Percentiles rank a stretch among this genome's conserved stretches.
These are phyloP conservation scores for Cucurbita maxima DNA, from an alignment of 306 rosid species.

Conservation along the genomic window DNA sequence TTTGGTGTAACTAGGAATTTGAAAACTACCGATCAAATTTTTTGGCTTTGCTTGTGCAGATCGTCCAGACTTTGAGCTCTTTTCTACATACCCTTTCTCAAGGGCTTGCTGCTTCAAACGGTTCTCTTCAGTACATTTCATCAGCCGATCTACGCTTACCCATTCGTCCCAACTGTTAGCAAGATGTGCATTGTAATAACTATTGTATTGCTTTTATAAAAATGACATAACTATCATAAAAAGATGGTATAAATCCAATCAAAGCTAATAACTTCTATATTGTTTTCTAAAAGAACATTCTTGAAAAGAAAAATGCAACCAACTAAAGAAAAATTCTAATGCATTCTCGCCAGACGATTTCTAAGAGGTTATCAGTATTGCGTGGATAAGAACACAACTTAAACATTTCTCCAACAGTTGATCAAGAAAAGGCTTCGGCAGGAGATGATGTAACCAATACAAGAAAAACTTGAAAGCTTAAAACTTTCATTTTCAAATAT, in stretches of 20 bases:
- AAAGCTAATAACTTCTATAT: background rate
- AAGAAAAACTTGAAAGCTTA: background rate
- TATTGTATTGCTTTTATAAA: constrained; percentile 37
- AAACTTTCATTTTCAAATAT: background rate
- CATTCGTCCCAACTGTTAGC: constrained; percentile 99
- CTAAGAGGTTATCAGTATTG: background rate
- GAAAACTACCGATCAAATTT: constrained; percentile 36
- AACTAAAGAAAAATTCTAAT: background rate
- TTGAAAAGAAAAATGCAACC: background rate
- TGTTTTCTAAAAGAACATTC: background rate
- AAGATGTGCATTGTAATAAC: constrained; percentile 55
- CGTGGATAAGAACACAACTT: background rate
- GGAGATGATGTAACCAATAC: background rate
- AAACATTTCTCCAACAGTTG: background rate
- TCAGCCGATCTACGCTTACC: constrained; percentile 66
- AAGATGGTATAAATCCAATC: constrained; percentile 11
- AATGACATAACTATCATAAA: constrained; percentile 29
- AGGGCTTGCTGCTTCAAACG: constrained; percentile 48
- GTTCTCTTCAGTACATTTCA: constrained; percentile 70
- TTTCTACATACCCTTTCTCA: constrained; percentile 55
- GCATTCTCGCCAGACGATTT: background rate
- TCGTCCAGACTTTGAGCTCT: constrained; percentile 58
- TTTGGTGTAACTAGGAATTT: background rate
- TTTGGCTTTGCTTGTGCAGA: constrained; percentile 54
- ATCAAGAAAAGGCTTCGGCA: background rate